Base-by-base conservation (phyloP, 345 rosid genomes). In the Moricandia arvensis region DNA sequence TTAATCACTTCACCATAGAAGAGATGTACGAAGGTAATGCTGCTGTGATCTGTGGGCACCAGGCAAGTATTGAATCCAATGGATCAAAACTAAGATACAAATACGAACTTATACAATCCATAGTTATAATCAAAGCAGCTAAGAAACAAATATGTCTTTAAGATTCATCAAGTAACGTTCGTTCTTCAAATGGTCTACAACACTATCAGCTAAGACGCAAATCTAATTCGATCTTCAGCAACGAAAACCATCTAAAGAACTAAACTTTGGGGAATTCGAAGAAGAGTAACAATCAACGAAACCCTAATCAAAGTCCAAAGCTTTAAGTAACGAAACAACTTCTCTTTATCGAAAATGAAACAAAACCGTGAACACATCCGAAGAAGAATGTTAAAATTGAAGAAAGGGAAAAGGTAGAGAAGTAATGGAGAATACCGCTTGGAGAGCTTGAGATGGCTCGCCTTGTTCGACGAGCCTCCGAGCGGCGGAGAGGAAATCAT, bases 391-490 rank as follows among this genome's bases (percentile, higher is more conserved):
- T 12, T 13, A 4, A 57, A 66, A 5, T 12, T 0, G 6, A 12
- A 26, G 9, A 11, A 26, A 26, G 15, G 3, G 58, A 29, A 30
- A 24, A 2, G 1, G 0, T 3, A 5, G 49, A 11, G 51, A 12
- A 30, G 4, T 1, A 35, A 7, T 29, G 29, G 4, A 47, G 43
- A 62, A 1, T 83, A 95, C 99, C 88, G 91, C 87, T 80, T 88
- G 96, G 45, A 95, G 97, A 74, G 97, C 97, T 84, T 90, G 86
- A 15, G 97, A 81, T 43, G 96, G 97, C 47, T 89, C 81, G 62
- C 98, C 97, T 80, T 89, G 85, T 77, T 83, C 76, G 81, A 89
- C 80, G 76, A 89, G 90, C 53, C 78, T 85, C 69, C 91, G 92
- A 68, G 98, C 98, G 68, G 81, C 76, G 41, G 88, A 17, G 71